Conservation (phyloP, 2,329 filamentous ascomycete genomes). For the Incumbomyces lentus region DNA sequence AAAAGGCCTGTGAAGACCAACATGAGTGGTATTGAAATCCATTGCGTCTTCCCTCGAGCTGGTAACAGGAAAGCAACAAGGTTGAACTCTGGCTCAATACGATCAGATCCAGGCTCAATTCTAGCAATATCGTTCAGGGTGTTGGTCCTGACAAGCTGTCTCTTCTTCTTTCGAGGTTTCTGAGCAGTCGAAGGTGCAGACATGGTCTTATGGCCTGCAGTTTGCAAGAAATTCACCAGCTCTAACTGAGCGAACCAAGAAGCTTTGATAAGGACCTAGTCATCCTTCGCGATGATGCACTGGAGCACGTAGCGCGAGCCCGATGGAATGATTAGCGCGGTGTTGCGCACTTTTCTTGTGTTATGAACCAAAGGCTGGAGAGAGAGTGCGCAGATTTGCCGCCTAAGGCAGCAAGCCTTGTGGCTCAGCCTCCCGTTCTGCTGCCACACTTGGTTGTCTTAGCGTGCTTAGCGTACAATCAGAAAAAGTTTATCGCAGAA, state of each 20-base stretch:
- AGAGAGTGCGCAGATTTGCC: no score
- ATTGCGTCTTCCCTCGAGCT: slow-evolving; percentile 73
- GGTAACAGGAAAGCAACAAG: slow-evolving; percentile 93
- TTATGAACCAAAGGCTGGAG: no score
- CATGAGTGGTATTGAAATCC: slow-evolving; percentile 78
- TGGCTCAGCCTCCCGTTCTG: no score
- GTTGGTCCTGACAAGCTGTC: slow-evolving; percentile 22
- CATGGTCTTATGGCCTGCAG: not conserved
- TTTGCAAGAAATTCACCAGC: not conserved
- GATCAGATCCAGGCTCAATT: slow-evolving; percentile 34
- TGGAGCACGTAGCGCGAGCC: no score
- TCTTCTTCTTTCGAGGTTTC: slow-evolving; percentile 38
- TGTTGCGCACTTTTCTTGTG: no score
- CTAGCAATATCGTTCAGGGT: slow-evolving; percentile 34
- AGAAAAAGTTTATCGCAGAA: no score
- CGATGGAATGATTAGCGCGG: no score
- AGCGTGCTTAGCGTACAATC: no score
- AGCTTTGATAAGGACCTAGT: no score
- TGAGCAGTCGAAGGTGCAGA: slow-evolving; percentile 22
- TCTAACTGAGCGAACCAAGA: not conserved
- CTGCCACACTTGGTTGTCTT: no score
- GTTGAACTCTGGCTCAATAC: slow-evolving; percentile 63
- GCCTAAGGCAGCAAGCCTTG: no score
- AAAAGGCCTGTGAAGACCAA: slow-evolving; percentile 87
- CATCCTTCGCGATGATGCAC: no score